Evolutionary conservation across 2,329 filamentous ascomycete genomes (phyloP).

Genomic region (Emmonsiellopsis sp.): DNA sequence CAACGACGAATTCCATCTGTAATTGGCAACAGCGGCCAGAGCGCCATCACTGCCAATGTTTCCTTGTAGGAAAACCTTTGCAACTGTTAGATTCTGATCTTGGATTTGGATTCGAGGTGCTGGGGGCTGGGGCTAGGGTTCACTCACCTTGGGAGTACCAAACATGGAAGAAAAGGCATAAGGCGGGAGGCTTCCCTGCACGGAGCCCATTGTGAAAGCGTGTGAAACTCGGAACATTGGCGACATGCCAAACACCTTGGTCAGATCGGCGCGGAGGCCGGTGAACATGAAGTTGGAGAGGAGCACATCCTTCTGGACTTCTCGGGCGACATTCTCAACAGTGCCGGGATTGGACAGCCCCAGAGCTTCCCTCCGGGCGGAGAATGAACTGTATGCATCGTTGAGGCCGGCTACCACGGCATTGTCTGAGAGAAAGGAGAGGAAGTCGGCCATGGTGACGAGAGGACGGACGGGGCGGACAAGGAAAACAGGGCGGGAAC

Average conservation of each 20-base stretch:
- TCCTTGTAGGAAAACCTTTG: constrained; percentile 85
- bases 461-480: constrained; percentile 14
- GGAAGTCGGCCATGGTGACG: constrained; percentile 38
- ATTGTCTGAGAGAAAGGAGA: constrained; percentile 64
- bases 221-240: constrained; percentile 97
- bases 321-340: constrained; percentile 77
- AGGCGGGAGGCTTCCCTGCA: constrained; percentile 65
- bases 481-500: constrained; percentile 14
- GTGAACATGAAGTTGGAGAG: constrained; percentile 96
- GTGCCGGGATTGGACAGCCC: constrained; percentile 87
- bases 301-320: constrained; percentile 93
- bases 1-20: constrained; percentile 70
- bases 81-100: constrained; percentile 8
- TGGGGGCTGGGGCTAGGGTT: too few relatives aligned
- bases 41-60: constrained; percentile 88
- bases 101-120: not conserved
- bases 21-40: constrained; percentile 84
- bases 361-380: constrained; percentile 75
- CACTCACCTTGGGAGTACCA: constrained; percentile 76
- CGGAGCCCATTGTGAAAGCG: constrained; percentile 84
- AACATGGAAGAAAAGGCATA: constrained; percentile 94
- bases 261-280: constrained; percentile 89
- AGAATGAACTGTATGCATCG: constrained; percentile 73
- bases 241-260: constrained; percentile 87
- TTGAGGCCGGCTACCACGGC: constrained; percentile 58